Conservation (phyloP, 31 red algal species). For the Asparagopsis taxiformis region DNA sequence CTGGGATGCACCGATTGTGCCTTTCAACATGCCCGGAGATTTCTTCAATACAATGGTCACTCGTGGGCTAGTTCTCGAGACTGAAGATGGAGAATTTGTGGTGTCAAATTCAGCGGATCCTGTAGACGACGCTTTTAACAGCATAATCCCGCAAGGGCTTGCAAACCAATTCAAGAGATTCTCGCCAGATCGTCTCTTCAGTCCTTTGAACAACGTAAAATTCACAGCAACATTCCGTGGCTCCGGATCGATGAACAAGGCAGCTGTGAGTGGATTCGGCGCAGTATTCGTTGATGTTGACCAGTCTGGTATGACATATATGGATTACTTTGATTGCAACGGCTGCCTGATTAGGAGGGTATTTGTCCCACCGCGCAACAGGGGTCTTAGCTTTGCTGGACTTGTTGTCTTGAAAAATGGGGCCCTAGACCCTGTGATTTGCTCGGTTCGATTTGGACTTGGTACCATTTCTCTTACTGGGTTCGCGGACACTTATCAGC, state of each 20-base stretch:
- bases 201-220: neutral
- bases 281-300: conserved; percentile 11
- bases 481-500: neutral
- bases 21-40: conserved; percentile 23
- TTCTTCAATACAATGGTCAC: conserved; percentile 21
- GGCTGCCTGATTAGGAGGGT: conserved; percentile 1
- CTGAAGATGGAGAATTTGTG: conserved; percentile 8
- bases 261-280: too few species aligned
- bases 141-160: neutral
- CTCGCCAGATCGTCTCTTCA: conserved; percentile 7
- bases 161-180: neutral
- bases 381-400: conserved; percentile 11
- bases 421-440: too few species aligned
- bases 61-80: conserved; percentile 8
- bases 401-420: neutral
- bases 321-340: neutral
- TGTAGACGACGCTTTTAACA: conserved; percentile 2
- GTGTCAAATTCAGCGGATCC: conserved; percentile 19
- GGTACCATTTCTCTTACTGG: neutral
- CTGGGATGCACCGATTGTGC: conserved; percentile 23
- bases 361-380: neutral
- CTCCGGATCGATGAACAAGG: neutral
- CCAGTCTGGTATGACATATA: neutral
- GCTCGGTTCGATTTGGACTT: neutral
- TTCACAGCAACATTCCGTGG: conserved; percentile 1